Base-by-base conservation (phyloP, 495 filamentous ascomycete species). In the Xylaria grammica region DNA sequence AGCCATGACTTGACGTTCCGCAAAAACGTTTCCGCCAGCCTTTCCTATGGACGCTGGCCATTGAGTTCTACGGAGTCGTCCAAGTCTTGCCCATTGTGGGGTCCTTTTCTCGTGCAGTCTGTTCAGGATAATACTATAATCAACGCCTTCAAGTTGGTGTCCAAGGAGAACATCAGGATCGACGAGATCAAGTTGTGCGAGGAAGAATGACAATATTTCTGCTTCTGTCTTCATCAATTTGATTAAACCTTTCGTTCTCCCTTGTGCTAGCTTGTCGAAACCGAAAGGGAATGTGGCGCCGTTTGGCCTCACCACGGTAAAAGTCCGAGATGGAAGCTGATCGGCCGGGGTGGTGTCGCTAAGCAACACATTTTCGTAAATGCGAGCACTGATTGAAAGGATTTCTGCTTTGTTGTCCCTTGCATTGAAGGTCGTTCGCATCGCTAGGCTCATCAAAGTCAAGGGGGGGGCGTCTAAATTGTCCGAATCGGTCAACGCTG, bases 331-430 rank as follows among this genome's bases (percentile, higher is more conserved):
- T 29, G 93, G 91, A 17, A 99, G 82, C 61, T 90, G 91, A 65
- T 97, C 93, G 19, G 94, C 87, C 0, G 91, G 86, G 0, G 92
- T 96, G 0, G 93, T 95, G 71, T 99, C 93, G 24, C 85, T 90
- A 36, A 98, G 82, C 34, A 89, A 91, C 26, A 99, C 84, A 70
- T 97, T 91, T 65, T 96, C 90, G 66, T 99, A 99, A 22, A 98
- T 87, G 69, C 96, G 86, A 44, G 93, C 91, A 78, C 91, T 97
- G 38, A 92, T 90, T 52, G 94, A 82, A 19, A 99, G 79, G 55
- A 99, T 95, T 76, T 99, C 95, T 68, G 97, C 93, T 78, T 94
- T 98, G 76, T 98, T 99, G 62, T 92, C 92, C 72, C 94, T 97
- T 42, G 87, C 84, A 71, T 97, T 97, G 74, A 97, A 88, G 27